Evolutionary conservation across 2,329 filamentous ascomycete genomes (phyloP).

Genomic region (Laburnicola sp.): DNA sequence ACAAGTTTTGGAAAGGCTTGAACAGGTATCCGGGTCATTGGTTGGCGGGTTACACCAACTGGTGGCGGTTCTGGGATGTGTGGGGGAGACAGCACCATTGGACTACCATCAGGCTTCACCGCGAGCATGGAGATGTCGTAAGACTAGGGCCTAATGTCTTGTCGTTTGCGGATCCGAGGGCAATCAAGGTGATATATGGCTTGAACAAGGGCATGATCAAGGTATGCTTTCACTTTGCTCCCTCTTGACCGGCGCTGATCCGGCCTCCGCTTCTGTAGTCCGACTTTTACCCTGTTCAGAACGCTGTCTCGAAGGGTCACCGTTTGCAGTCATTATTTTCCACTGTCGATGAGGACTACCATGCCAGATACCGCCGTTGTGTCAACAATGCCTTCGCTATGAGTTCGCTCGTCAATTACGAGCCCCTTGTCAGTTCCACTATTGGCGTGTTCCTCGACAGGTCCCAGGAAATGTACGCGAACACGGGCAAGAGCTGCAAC

Average conservation of each 20-base stretch:
- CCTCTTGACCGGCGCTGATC: not conserved
- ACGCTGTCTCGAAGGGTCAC: constrained; percentile 69
- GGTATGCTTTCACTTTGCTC: constrained; percentile 49
- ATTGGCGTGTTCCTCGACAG: constrained; percentile 68
- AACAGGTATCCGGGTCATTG: constrained; percentile 73
- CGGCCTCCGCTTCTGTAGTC: constrained; percentile 56
- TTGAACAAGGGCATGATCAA: constrained; percentile 80
- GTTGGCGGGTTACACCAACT: constrained; percentile 69
- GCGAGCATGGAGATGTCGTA: constrained; percentile 72
- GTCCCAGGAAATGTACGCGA: constrained; percentile 49
- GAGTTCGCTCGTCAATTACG: constrained; percentile 75
- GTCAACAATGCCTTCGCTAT: constrained; percentile 79
- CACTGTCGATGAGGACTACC: constrained; percentile 73
- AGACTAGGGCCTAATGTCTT: constrained; percentile 73
- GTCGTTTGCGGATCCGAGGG: constrained; percentile 73
- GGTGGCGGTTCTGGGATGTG: constrained; percentile 75
- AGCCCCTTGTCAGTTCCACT: constrained; percentile 77
- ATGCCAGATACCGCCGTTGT: constrained; percentile 72
- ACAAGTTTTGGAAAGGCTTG: constrained; percentile 60
- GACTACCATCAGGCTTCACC: constrained; percentile 69
- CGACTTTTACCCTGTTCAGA: constrained; percentile 79
- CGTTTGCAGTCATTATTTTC: constrained; percentile 74
- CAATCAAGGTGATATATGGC: constrained; percentile 76
- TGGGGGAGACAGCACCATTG: constrained; percentile 65
- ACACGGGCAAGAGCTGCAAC: constrained; percentile 56